Conservation (phyloP, 257 asterid genomes). For the Leonotis leonurus region DNA sequence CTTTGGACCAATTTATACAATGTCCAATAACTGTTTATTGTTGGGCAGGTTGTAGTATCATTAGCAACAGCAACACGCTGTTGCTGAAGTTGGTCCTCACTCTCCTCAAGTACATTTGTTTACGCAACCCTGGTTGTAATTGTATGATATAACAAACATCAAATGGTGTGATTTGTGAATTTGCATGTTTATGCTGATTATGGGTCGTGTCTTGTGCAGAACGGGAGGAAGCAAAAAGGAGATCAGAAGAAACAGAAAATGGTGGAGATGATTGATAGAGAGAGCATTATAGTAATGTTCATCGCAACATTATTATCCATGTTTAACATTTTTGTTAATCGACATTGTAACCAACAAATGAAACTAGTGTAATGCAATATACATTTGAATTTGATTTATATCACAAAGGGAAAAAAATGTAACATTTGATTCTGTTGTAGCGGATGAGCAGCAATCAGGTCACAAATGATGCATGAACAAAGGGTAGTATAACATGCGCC, state of each 20-base stretch:
- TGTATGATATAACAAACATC: not conserved
- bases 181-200: not conserved
- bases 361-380: not conserved
- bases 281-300: not conserved
- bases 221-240: slow-evolving; percentile 43
- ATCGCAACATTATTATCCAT: not conserved
- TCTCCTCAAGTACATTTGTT: not conserved
- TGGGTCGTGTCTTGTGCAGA: slow-evolving; percentile 28
- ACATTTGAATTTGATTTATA: not conserved
- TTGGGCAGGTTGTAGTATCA: not conserved
- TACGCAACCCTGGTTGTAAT: not conserved
- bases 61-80: not conserved
- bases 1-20: not conserved
- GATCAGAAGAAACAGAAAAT: slow-evolving; percentile 28
- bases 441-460: not conserved
- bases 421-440: not conserved
- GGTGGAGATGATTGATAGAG: slow-evolving; percentile 29
- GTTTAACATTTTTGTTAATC: not conserved
- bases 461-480: too few species aligned
- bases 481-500: too few species aligned
- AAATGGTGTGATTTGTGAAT: not conserved
- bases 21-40: not conserved
- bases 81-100: not conserved
- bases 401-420: not conserved
- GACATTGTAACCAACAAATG: not conserved